Conservation (phyloP, 306 rosid genomes). For the Dicorynia guianensis region DNA sequence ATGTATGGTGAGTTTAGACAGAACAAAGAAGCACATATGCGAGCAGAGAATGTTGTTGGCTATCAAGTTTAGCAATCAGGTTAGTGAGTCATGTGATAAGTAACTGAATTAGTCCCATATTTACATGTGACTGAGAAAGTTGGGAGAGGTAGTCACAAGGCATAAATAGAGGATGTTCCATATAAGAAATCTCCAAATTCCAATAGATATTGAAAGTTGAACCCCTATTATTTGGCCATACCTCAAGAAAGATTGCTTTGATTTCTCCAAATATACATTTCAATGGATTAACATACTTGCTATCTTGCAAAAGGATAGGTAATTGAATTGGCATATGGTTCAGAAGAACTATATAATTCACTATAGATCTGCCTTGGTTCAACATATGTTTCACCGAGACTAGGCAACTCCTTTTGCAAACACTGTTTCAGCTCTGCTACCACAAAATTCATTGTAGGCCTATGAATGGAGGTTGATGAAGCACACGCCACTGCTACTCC, state of each 20-base stretch:
- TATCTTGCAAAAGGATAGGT: slow-evolving; percentile 50
- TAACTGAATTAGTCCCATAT: not conserved
- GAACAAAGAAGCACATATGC: slow-evolving; percentile 18
- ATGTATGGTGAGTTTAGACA: slow-evolving; percentile 1
- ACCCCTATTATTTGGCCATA: too few relatives aligned
- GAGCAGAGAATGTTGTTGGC: slow-evolving; percentile 46
- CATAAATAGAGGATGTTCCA: too few relatives aligned
- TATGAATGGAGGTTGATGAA: slow-evolving; percentile 51
- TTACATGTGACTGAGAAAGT: too few relatives aligned
- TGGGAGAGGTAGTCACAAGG: too few relatives aligned
- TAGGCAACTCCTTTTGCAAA: slow-evolving; percentile 45
- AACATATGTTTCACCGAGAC: slow-evolving; percentile 34
- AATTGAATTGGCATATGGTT: slow-evolving; percentile 44
- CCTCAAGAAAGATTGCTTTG: too few relatives aligned
- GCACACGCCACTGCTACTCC: slow-evolving; percentile 64
- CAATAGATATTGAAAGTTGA: too few relatives aligned
- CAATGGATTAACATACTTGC: not conserved
- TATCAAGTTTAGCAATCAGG: slow-evolving; percentile 33
- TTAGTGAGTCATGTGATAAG: slow-evolving; percentile 26
- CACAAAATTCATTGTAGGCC: slow-evolving; percentile 62
- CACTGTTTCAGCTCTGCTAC: slow-evolving; percentile 57
- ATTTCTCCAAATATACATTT: not conserved
- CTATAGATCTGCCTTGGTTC: slow-evolving; percentile 26
- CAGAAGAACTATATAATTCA: slow-evolving; percentile 45
- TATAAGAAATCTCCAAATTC: too few relatives aligned